phyloP scores from a whole-genome alignment of 345 rosid species.

The Luvunga scandens region DNA sequence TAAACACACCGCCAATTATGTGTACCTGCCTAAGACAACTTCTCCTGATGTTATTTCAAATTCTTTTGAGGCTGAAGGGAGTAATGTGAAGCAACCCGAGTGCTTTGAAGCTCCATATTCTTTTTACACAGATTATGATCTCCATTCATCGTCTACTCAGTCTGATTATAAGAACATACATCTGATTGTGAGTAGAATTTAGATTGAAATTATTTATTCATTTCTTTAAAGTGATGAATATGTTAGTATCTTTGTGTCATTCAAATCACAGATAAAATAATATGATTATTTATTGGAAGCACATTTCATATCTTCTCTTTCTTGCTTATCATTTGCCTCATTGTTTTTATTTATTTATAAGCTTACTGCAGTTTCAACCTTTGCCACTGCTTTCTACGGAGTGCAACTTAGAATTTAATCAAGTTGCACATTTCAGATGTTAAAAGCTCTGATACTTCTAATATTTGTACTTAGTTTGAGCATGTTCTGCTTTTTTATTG shows the following conservation, averaged over 20 bases:
- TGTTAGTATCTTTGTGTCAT: neutral
- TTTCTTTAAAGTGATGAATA: neutral
- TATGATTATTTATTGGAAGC: neutral
- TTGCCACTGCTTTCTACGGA: neutral
- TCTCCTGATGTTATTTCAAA: neutral
- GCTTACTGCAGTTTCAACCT: neutral
- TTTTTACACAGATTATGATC: too few species aligned
- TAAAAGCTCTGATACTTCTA: neutral
- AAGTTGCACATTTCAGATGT: too few species aligned
- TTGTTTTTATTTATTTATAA: neutral
- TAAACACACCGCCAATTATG: neutral
- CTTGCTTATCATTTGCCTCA: neutral
- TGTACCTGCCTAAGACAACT: slow-evolving; percentile 13
- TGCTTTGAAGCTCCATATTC: neutral
- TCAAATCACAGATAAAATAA: neutral
- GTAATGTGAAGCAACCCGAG: neutral
- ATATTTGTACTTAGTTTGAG: neutral
- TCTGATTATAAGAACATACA: neutral
- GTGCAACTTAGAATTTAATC: neutral
- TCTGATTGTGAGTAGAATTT: neutral
- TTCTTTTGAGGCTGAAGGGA: neutral
- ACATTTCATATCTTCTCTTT: neutral
- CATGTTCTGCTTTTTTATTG: too few species aligned
- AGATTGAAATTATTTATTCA: neutral
- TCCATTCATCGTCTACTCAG: neutral